Conservation (phyloP, 805 yeast species). For the Cyberlindnera meyerae region DNA sequence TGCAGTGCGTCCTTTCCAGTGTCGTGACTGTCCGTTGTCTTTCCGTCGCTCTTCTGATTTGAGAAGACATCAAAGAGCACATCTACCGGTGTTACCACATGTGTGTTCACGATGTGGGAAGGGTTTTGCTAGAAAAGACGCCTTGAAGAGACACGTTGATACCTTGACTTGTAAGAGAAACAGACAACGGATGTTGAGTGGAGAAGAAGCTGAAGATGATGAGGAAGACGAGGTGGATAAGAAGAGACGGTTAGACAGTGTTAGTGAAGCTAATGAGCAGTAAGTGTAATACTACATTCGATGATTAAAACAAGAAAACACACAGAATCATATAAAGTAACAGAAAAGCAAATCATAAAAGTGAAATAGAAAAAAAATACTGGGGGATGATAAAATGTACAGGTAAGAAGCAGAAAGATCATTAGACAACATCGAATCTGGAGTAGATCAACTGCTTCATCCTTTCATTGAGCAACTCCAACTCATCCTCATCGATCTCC, state of each 20-base stretch:
- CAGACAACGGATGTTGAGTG: slow-evolving; percentile 43
- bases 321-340: not conserved
- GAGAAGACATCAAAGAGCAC: slow-evolving; percentile 73
- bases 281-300: not conserved
- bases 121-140: slow-evolving; percentile 82
- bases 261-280: not conserved
- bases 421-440: slow-evolving; percentile 18
- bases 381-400: not conserved
- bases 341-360: not conserved
- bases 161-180: slow-evolving; percentile 74
- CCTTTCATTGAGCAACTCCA: slow-evolving; percentile 17
- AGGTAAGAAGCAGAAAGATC: not conserved
- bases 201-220: slow-evolving; percentile 6
- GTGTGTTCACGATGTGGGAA: slow-evolving; percentile 73
- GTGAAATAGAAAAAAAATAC: not conserved
- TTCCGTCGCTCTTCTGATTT: slow-evolving; percentile 67
- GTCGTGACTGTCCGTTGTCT: slow-evolving; percentile 55
- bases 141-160: slow-evolving; percentile 68
- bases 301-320: not conserved
- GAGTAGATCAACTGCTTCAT: slow-evolving; percentile 20
- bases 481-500: slow-evolving; percentile 12
- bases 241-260: not conserved
- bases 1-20: slow-evolving; percentile 42
- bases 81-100: slow-evolving; percentile 65
- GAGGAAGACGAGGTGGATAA: slow-evolving; percentile 3